phyloP scores from a whole-genome alignment of 2,329 filamentous ascomycete genomes.

The Lasiodiplodia theobromae region DNA sequence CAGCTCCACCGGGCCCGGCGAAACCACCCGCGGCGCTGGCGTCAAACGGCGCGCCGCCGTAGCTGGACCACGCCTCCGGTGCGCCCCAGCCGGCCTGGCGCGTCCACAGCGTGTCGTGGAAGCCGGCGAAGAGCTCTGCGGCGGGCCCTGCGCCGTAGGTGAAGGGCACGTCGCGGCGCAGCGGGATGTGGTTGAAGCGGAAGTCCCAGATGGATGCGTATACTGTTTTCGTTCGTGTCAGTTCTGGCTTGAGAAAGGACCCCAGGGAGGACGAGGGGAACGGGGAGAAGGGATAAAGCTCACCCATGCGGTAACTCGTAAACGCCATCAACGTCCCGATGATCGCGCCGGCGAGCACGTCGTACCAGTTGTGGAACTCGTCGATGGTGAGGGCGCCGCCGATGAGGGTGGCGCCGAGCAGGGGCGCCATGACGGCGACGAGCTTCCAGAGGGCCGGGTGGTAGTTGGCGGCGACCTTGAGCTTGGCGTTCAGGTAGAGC shows the following conservation, averaged over 20 bases:
- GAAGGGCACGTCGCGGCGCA: conserved; percentile 66
- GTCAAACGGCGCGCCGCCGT: conserved; percentile 53
- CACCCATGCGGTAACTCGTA: conserved; percentile 68
- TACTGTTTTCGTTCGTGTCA: not conserved
- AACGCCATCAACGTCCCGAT: conserved; percentile 73
- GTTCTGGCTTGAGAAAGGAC: not conserved
- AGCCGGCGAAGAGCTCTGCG: conserved; percentile 49
- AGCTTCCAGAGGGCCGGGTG: conserved; percentile 79
- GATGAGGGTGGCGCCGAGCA: conserved; percentile 73
- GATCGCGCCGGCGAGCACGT: conserved; percentile 69
- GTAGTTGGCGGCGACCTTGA: conserved; percentile 77
- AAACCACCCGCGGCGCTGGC: conserved; percentile 41
- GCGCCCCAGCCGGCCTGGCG: conserved; percentile 67
- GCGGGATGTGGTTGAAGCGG: conserved; percentile 70
- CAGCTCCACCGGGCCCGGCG: not conserved
- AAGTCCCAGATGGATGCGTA: conserved; percentile 75
- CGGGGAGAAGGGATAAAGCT: not conserved
- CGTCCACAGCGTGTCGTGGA: conserved; percentile 65
- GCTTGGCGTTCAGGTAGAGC: conserved; percentile 79
- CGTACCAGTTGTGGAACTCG: conserved; percentile 76
- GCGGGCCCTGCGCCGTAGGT: conserved; percentile 54
- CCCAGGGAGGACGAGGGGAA: no score
- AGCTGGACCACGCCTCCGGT: conserved; percentile 45
- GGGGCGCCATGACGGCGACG: conserved; percentile 67
- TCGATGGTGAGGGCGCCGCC: conserved; percentile 74